Percentiles rank a stretch among this genome's conserved stretches.
phyloP scores from a whole-genome alignment of 805 yeast genomes.

The Schwanniomyces yamadae region DNA sequence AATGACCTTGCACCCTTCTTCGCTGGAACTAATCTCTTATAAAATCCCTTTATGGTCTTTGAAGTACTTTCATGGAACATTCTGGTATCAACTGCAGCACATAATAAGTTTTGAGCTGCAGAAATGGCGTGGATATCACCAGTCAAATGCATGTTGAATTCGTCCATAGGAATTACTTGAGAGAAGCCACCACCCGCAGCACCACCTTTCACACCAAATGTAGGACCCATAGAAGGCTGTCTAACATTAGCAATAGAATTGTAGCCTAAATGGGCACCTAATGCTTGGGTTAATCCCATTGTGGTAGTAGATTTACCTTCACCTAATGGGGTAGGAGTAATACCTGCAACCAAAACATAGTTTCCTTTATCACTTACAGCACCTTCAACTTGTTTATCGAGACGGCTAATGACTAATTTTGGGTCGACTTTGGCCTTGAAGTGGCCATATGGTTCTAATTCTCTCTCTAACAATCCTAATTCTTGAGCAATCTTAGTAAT shows the following conservation, averaged over 20 bases:
- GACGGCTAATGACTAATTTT: conserved; percentile 33
- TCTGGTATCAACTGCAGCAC: conserved; percentile 96
- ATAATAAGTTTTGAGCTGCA: conserved; percentile 88
- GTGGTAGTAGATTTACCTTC: conserved; percentile 98
- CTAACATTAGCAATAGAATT: conserved; percentile 92
- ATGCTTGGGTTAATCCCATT: conserved; percentile 93
- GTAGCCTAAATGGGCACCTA: conserved; percentile 84
- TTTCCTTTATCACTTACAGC: conserved; percentile 66
- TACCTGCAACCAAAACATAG: conserved; percentile 91
- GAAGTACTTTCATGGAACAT: conserved; percentile 93
- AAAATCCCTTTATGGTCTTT: conserved; percentile 71
- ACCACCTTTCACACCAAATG: conserved; percentile 98
- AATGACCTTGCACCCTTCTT: conserved; percentile 79
- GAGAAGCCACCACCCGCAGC: conserved; percentile 99
- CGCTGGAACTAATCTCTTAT: conserved; percentile 80
- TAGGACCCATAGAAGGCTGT: conserved; percentile 98
- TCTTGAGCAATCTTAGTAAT: conserved; percentile 75
- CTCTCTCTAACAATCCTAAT: conserved; percentile 73
- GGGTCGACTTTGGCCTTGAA: conserved; percentile 84
- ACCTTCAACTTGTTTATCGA: conserved; percentile 69
- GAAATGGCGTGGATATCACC: conserved; percentile 97
- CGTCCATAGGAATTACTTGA: conserved; percentile 98
- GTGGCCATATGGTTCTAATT: conserved; percentile 85
- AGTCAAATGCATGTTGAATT: conserved; percentile 94
- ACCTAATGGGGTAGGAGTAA: conserved; percentile 97